Conservation (phyloP, 2,329 filamentous ascomycete genomes). For the Hortaea sp. region DNA sequence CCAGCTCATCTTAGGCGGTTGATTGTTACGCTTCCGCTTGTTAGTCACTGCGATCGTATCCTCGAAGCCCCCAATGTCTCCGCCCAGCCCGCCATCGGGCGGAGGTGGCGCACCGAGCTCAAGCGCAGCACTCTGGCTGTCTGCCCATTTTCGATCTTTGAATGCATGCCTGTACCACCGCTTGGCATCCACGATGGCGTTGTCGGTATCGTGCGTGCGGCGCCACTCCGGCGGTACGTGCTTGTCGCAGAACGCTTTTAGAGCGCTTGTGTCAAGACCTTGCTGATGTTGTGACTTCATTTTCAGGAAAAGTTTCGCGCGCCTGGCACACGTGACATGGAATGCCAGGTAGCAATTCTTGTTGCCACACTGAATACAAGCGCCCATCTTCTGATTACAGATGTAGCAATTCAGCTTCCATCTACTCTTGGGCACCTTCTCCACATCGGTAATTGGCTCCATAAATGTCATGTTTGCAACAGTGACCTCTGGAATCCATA, state of each 20-base stretch:
- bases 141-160: constrained; percentile 82
- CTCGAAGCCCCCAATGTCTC: constrained; percentile 17
- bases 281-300: constrained; percentile 90
- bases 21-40: constrained; percentile 50
- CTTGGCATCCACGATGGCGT: constrained; percentile 71
- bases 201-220: constrained; percentile 72
- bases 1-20: constrained; percentile 62
- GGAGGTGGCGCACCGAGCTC: constrained; percentile 60
- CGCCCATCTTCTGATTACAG: constrained; percentile 93
- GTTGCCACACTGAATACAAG: constrained; percentile 96
- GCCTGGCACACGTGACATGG: constrained; percentile 88
- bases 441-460: constrained; percentile 96
- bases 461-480: constrained; percentile 94
- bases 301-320: constrained; percentile 77
- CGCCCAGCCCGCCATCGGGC: constrained; percentile 35
- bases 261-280: constrained; percentile 66
- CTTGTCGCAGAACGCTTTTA: constrained; percentile 94
- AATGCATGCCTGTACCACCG: constrained; percentile 84
- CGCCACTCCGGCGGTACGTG: constrained; percentile 86
- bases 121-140: constrained; percentile 74
- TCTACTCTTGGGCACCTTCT: constrained; percentile 88
- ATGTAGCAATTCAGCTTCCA: constrained; percentile 89
- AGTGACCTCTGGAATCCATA: constrained; percentile 97
- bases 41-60: constrained; percentile 43
- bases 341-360: constrained; percentile 96